Conservation (phyloP, 2,329 filamentous ascomycete species). For the Colletotrichum salicis region DNA sequence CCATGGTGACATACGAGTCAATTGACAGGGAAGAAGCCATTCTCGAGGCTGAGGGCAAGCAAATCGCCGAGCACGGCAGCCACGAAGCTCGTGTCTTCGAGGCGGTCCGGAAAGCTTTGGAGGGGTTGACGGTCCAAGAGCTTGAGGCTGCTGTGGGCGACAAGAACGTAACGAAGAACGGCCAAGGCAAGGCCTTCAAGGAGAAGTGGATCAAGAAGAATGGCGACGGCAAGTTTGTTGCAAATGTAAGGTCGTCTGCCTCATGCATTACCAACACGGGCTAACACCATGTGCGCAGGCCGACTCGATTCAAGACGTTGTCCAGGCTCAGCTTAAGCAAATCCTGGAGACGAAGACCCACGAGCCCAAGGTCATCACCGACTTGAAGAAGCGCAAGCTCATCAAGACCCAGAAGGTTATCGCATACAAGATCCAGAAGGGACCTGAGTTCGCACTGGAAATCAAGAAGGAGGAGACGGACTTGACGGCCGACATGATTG, state of each 20-base stretch:
- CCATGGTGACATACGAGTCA: conserved; percentile 88
- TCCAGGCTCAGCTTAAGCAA: conserved; percentile 77
- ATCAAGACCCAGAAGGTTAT: conserved; percentile 86
- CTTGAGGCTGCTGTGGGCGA: conserved; percentile 76
- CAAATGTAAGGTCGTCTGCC: conserved; percentile 52
- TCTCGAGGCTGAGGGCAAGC: conserved; percentile 79
- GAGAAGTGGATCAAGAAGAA: conserved; percentile 77
- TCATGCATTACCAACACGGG: background rate
- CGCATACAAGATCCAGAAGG: conserved; percentile 84
- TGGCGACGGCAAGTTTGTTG: conserved; percentile 65
- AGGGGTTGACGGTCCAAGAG: conserved; percentile 84
- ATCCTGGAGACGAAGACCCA: conserved; percentile 78
- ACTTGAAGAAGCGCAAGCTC: conserved; percentile 93
- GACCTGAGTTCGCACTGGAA: conserved; percentile 86
- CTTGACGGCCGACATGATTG: conserved; percentile 91
- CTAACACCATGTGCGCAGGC: conserved; percentile 50
- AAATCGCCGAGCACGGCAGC: conserved; percentile 79
- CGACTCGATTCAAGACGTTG: conserved; percentile 83
- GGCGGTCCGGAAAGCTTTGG: conserved; percentile 75
- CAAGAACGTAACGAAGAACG: conserved; percentile 80
- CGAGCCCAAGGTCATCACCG: conserved; percentile 80
- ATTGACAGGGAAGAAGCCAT: conserved; percentile 81
- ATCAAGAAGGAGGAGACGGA: conserved; percentile 95
- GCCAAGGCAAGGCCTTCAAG: conserved; percentile 95
- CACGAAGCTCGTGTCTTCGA: conserved; percentile 87